Base-by-base conservation (phyloP, 331 rosid species). In the Malus hybrid region DNA sequence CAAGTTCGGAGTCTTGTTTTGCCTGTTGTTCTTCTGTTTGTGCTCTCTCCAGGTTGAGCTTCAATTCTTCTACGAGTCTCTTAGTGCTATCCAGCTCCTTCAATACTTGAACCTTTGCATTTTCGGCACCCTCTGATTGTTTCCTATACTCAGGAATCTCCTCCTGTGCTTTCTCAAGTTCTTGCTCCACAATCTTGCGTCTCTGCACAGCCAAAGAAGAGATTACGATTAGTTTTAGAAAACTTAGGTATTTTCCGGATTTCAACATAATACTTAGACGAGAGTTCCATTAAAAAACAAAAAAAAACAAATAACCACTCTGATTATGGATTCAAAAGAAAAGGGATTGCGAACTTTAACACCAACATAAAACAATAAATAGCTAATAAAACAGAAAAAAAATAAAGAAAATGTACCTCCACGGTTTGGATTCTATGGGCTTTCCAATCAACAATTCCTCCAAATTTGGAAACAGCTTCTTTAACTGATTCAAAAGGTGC, bases 381-480 rank as follows among this genome's bases (percentile, higher is more conserved):
- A 54, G n/a, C 27, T 16, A 32, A 22, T 7, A 70, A 71, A 73
- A 4, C 36, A 44, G 10, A 73, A 74, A 62, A 62, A 79, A 28
- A 27, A 10, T 61, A 48, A 15, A 31, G 46, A 11, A 78, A 66
- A 65, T 50, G 74, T 87, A 88, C 99, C 99, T 95, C 98, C 66
- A 90, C 96, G 36, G 93, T 90, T 79, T 89, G 96, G 73, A 89
- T 80, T 84, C 86, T 91, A 71, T 95, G 99, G 74, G 98, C 98
- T 84, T 95, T 95, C 99, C 99, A 95, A 82, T 95, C 98, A 77
- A 92, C 97, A 87, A 95, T 92, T 73, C 98, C 98, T 76, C 99
- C 99, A 83, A 88, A 92, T 83, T 90, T 95, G 61, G 97, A 90
- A 79, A 95, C 99, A 69, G 98, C 99, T 83, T 88, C 97, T 84